Conservation (phyloP, 305 asterid genomes). For the Solanum hybrid region DNA sequence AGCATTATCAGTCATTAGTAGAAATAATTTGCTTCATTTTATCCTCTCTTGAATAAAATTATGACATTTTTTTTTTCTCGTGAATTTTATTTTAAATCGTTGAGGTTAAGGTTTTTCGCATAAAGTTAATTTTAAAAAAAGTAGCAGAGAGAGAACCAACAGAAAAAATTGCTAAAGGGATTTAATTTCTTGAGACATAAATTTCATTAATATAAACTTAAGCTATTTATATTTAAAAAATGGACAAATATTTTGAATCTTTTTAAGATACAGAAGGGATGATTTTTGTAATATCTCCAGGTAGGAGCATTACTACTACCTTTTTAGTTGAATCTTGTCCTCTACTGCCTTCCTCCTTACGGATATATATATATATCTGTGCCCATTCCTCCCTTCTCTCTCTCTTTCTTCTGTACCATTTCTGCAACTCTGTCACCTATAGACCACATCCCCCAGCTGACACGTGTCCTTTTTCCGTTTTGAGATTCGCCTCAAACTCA, state of each 20-base stretch:
- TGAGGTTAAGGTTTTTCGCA: no score
- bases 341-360: not conserved
- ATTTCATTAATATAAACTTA: no score
- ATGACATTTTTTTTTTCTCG: no score
- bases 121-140: no score
- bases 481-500: slow-evolving; percentile 3
- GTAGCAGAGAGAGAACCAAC: no score
- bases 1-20: no score
- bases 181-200: no score
- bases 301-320: not conserved
- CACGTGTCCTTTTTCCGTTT: not conserved
- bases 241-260: not conserved
- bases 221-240: no score
- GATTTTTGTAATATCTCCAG: not conserved
- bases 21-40: no score
- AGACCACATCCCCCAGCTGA: not conserved
- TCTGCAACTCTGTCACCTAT: not conserved
- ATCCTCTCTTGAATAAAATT: no score
- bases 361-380: not conserved
- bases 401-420: not conserved
- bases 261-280: not conserved
- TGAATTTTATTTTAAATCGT: no score
- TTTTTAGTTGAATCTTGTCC: slow-evolving; percentile 10
- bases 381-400: not conserved
- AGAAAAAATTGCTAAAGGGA: no score